Evolutionary conservation across 2,329 filamentous ascomycete species (phyloP).

Genomic region (Aspergillus tamarii): DNA sequence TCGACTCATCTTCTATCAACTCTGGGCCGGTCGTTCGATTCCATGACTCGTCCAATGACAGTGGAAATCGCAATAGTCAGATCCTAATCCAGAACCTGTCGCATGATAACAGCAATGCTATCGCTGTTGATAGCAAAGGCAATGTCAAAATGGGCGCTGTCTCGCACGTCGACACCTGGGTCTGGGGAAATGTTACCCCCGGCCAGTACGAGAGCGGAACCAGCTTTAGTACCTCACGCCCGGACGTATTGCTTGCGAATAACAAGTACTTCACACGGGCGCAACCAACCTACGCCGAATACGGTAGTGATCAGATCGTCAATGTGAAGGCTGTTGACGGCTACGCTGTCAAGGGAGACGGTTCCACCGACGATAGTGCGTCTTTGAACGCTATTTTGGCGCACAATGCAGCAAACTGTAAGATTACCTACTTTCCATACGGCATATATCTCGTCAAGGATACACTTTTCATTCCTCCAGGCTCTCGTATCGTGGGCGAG

Average conservation of each 20-base stretch:
- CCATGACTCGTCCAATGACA: constrained; percentile 34
- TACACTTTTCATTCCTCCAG: constrained; percentile 51
- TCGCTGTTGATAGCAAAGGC: constrained; percentile 33
- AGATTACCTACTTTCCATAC: constrained; percentile 37
- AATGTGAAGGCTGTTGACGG: constrained; percentile 51
- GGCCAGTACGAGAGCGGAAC: constrained; percentile 36
- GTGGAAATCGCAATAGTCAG: constrained; percentile 30
- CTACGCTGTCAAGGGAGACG: constrained; percentile 48
- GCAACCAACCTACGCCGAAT: constrained; percentile 51
- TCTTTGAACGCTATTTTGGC: constrained; percentile 40
- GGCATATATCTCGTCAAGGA: constrained; percentile 47
- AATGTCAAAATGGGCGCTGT: constrained; percentile 21
- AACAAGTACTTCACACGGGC: constrained; percentile 47
- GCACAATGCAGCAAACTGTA: constrained; percentile 33
- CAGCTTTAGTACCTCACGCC: constrained; percentile 34
- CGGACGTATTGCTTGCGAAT: constrained; percentile 35
- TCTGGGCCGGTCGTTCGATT: constrained; percentile 30
- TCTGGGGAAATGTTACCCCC: constrained; percentile 37
- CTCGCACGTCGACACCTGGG: constrained; percentile 33
- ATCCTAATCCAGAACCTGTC: constrained; percentile 32
- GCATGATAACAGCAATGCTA: constrained; percentile 27
- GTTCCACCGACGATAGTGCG: constrained; percentile 43
- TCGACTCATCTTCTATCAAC: constrained; percentile 32
- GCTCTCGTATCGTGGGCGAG: constrained; percentile 58
- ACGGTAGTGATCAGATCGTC: constrained; percentile 45